phyloP scores from a whole-genome alignment of 306 rosid genomes.

The Sechiopsis laciniata region DNA sequence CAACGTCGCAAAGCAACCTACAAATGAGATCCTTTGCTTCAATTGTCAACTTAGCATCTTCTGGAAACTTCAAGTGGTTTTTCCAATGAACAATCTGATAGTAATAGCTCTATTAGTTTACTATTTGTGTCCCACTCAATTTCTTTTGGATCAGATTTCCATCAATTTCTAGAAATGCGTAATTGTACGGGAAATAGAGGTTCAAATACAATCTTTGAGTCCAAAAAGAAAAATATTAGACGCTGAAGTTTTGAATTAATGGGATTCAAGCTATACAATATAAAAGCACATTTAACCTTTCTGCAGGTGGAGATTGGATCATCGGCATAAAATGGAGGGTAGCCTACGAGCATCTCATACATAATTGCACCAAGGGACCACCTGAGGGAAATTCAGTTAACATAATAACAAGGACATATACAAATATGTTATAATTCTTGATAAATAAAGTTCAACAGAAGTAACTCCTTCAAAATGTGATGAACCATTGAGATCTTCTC shows the following conservation, averaged over 20 bases:
- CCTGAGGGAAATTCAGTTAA: conserved; percentile 43
- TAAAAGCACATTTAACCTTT: conserved; percentile 54
- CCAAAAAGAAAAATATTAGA: neutral
- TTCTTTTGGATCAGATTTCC: neutral
- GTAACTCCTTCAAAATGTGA: neutral
- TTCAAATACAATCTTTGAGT: neutral
- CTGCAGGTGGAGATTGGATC: conserved; percentile 90
- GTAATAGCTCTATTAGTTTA: conserved; percentile 23
- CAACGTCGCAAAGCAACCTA: conserved; percentile 90
- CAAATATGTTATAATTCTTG: conserved; percentile 9
- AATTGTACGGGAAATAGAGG: neutral
- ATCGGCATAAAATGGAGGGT: conserved; percentile 94
- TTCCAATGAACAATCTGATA: conserved; percentile 97
- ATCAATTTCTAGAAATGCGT: too few species aligned
- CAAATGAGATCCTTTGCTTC: conserved; percentile 93
- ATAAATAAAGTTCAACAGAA: neutral
- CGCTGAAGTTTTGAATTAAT: neutral
- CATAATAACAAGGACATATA: conserved; percentile 17
- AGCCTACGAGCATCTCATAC: conserved; percentile 98
- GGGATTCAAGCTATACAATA: neutral
- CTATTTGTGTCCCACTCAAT: neutral
- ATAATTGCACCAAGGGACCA: conserved; percentile 97
- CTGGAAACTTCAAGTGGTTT: conserved; percentile 80
- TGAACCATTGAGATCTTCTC: too few species aligned
- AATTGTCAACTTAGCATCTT: conserved; percentile 66